Evolutionary conservation across 441 rosid species (phyloP).

Genomic region (Arabidopsis lyrata): DNA sequence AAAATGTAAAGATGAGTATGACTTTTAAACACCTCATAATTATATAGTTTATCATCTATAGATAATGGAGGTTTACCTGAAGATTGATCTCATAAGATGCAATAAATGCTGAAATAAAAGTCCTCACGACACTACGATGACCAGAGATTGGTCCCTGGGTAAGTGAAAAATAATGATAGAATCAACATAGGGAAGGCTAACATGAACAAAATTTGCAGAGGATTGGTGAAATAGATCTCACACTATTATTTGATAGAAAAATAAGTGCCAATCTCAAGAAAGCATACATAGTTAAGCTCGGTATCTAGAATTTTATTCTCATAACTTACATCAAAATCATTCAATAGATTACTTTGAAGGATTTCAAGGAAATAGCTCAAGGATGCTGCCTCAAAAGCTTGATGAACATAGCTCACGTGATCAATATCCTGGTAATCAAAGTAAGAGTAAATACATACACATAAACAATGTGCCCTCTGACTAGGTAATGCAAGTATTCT

Average conservation of each 20-base stretch:
- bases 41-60: constrained; percentile 6
- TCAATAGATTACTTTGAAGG: constrained; percentile 74
- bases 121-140: constrained; percentile 88
- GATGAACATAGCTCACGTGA: constrained; percentile 85
- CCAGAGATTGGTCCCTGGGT: constrained; percentile 83
- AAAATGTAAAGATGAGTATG: constrained; percentile 42
- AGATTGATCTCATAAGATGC: constrained; percentile 97
- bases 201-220: constrained; percentile 29
- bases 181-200: constrained; percentile 23
- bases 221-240: constrained; percentile 17
- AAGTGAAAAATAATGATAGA: constrained; percentile 18
- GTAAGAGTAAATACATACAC: constrained; percentile 35
- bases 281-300: constrained; percentile 34
- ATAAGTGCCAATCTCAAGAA: constrained; percentile 30
- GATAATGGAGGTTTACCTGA: constrained; percentile 61
- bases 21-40: constrained; percentile 26
- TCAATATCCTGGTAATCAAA: constrained; percentile 76
- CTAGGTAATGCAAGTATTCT: constrained; percentile 41
- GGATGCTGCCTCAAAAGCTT: constrained; percentile 89
- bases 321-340: constrained; percentile 80
- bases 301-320: constrained; percentile 17
- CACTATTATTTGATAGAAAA: constrained; percentile 12
- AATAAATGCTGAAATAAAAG: constrained; percentile 90
- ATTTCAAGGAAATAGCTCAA: constrained; percentile 75
- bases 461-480: constrained; percentile 25